Evolutionary conservation across 371 early-diverging fungal species (phyloP), one percentile per base, ranked within the genome.

Genomic region (Syncephalastrum monosporum): DNA sequence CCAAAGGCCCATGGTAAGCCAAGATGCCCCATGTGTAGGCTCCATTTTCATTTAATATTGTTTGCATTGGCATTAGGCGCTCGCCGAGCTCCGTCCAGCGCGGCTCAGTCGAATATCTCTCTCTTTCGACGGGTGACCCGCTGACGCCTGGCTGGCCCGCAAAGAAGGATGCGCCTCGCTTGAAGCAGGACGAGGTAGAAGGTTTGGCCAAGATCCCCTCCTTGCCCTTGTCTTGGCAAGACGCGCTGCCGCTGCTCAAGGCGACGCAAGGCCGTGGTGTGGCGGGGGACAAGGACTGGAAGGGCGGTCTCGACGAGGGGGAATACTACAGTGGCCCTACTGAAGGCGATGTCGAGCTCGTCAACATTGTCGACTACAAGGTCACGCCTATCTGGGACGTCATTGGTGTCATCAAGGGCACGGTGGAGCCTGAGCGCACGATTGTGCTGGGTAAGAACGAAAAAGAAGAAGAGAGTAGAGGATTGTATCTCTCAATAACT

Each of bases 321-420:
- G 65, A 65, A n/a, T 85, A 85, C 58, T 82, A 63, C 63, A 69
- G 77, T 27, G 86, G 86, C 14, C 86, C 86, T 1, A 78, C 74
- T 50, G 56, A 65, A 29, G 81, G 77, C 10, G 50, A 57, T 16
- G 81, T 75, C 38, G 67, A 82, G 16, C 71, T 88, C 3, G 71
- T 83, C 15, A 84, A 86, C 55, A 50, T 67, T 19, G 73, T 81
- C 13, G 79, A 82, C 6, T 71, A 75, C 64, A 71, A 76, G 21
- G 74, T 75, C 17, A 75, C 69, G 15, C 80, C 88, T 21, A 78
- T 88, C 48, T 85, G 83, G 81, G 84, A 88, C 55, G 87, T 88
- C 21, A 69, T 88, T 17, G 81, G 72, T 1, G 76, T 67, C 14
- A 86, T 88, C 55, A 42, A 72, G 41, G 89, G 89, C 14, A 57